phyloP scores from a whole-genome alignment of 805 yeast genomes.

The Yamadazyma akitaensis region DNA sequence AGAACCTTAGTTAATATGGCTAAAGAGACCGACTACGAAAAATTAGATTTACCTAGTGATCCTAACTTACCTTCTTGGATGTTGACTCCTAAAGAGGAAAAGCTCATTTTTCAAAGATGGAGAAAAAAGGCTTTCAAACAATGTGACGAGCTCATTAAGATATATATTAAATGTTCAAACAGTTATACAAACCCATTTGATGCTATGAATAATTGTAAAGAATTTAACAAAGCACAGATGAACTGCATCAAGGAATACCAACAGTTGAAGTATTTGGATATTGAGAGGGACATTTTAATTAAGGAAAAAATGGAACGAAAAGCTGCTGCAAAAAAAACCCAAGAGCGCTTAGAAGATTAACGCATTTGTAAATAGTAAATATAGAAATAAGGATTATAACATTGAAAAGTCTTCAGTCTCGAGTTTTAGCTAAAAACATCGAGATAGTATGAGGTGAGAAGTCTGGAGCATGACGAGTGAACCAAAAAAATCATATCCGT shows the following conservation, averaged over 20 bases:
- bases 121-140: slow-evolving; percentile 59
- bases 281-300: slow-evolving; percentile 63
- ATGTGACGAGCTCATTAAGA: slow-evolving; percentile 69
- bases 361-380: slow-evolving; percentile 6
- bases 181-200: slow-evolving; percentile 53
- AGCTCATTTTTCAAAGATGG: slow-evolving; percentile 68
- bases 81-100: slow-evolving; percentile 72
- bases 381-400: not conserved
- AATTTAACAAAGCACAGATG: slow-evolving; percentile 54
- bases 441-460: too few species aligned
- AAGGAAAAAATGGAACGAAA: slow-evolving; percentile 43
- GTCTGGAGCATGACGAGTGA: too few species aligned
- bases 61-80: slow-evolving; percentile 69
- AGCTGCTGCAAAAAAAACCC: not conserved
- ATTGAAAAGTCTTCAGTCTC: too few species aligned
- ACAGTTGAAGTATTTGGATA: slow-evolving; percentile 61
- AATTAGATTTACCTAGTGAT: slow-evolving; percentile 37
- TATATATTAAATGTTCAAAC: slow-evolving; percentile 65
- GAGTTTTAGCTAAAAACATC: too few species aligned
- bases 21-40: slow-evolving; percentile 33
- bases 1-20: slow-evolving; percentile 5
- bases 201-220: slow-evolving; percentile 64
- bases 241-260: slow-evolving; percentile 63
- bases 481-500: too few species aligned
- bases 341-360: not conserved